These are phyloP conservation scores for Acacia pycnantha DNA, from an alignment of 331 rosid species.

Conservation along the genomic window DNA sequence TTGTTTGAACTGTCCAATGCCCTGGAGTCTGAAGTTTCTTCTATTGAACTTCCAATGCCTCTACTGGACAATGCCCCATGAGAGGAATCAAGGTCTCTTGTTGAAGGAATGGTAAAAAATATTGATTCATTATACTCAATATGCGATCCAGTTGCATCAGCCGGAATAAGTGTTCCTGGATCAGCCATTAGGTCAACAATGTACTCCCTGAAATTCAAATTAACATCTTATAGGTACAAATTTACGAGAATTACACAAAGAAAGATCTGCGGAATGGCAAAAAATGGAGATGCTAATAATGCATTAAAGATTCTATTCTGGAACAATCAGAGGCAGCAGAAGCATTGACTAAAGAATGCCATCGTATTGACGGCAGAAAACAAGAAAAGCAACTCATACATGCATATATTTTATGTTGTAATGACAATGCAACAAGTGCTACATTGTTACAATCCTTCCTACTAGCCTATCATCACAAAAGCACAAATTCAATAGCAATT, in stretches of 20 bases:
- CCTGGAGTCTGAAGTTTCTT: constrained; percentile 64
- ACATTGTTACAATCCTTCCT: constrained; percentile 19
- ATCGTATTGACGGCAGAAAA: constrained; percentile 20
- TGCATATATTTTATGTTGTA: neutral
- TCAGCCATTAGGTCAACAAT: constrained; percentile 97
- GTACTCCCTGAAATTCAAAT: constrained; percentile 86
- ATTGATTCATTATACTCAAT: constrained; percentile 60
- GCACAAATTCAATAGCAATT: constrained; percentile 28
- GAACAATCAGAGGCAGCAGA: constrained; percentile 11
- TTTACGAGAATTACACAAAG: neutral
- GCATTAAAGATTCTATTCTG: constrained; percentile 5
- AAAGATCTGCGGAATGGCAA: constrained; percentile 25
- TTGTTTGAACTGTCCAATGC: constrained; percentile 45
- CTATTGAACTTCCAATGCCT: constrained; percentile 79
- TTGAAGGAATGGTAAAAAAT: constrained; percentile 63
- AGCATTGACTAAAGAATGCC: neutral
- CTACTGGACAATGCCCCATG: constrained; percentile 72
- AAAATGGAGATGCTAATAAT: constrained; percentile 11
- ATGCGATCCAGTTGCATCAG: constrained; percentile 72
- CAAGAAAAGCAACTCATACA: constrained; percentile 10
- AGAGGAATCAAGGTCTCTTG: constrained; percentile 81
- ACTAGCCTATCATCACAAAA: constrained; percentile 26
- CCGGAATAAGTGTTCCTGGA: constrained; percentile 97
- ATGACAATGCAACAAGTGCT: constrained; percentile 17
- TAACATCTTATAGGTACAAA: constrained; percentile 32